A percentile compares a stretch with the other conserved stretches of the same genome.
These are phyloP conservation scores for Hypoxylon sp. DNA, from an alignment of 2,329 filamentous ascomycete species.

Conservation along the genomic window DNA sequence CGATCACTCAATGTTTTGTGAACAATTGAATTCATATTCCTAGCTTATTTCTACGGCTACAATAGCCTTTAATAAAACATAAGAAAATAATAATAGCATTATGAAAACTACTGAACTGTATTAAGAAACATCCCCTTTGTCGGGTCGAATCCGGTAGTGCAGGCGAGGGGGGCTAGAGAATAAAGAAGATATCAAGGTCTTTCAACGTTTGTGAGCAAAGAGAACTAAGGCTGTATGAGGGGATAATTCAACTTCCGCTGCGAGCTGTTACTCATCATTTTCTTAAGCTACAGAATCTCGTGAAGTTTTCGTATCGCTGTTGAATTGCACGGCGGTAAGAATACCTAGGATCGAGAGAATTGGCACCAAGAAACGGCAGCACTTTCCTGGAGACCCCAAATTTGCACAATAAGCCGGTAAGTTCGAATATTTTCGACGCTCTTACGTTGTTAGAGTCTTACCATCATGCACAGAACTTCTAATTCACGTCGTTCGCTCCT, in stretches of 20 bases:
- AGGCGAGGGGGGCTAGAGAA: slow-evolving; percentile 2
- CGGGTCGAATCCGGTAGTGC: slow-evolving; percentile 19
- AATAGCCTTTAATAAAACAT: not conserved
- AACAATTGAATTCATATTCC: not conserved
- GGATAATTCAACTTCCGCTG: not conserved
- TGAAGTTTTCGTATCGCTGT: not conserved
- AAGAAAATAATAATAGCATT: slow-evolving; percentile 1
- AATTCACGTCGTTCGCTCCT: not conserved
- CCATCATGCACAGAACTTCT: not conserved
- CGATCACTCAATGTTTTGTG: not conserved
- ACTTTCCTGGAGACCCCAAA: not conserved
- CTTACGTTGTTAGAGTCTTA: not conserved
- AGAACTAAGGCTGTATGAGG: not conserved
- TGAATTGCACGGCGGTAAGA: not conserved
- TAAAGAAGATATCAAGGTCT: slow-evolving; percentile 17
- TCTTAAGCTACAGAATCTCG: not conserved
- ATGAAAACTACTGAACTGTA: too few species aligned
- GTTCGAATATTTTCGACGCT: not conserved
- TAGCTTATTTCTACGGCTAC: not conserved
- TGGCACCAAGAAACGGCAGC: not conserved
- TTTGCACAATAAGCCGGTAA: not conserved
- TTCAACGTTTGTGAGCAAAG: slow-evolving; percentile 1
- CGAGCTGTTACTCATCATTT: not conserved
- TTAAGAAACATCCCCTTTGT: slow-evolving; percentile 21
- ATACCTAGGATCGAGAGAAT: not conserved